These are phyloP conservation scores for Candida easanensis DNA, from an alignment of 805 yeast genomes.

Conservation along the genomic window DNA sequence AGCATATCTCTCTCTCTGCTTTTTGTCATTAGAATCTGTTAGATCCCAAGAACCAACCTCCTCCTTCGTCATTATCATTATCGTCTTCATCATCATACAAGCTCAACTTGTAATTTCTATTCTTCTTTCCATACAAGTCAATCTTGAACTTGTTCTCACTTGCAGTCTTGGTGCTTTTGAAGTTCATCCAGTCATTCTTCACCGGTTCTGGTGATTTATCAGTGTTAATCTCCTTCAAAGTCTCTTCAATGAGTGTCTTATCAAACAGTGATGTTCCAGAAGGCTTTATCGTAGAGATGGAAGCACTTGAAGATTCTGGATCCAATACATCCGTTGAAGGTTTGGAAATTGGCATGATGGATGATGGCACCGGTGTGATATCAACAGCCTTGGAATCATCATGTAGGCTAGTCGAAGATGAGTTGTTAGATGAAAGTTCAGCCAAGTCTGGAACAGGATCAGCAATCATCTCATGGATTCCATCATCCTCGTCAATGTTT, in stretches of 20 bases:
- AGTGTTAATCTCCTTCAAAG: constrained; percentile 17
- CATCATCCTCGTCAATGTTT: constrained; percentile 29
- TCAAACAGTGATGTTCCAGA: constrained; percentile 18
- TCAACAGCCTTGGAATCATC: constrained; percentile 4
- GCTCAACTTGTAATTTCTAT: constrained; percentile 21
- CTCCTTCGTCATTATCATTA: constrained; percentile 11
- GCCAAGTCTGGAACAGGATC: constrained; percentile 24
- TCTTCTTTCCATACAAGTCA: constrained; percentile 27
- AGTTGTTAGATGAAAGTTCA: constrained; percentile 26
- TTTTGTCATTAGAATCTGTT: constrained; percentile 16
- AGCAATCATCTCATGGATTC: constrained; percentile 8
- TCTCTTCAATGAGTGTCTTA: constrained; percentile 23
- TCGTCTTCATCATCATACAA: constrained; percentile 19
- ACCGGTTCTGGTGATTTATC: constrained; percentile 1
- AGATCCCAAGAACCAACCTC: constrained; percentile 27
- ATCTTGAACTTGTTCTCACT: constrained; percentile 21
- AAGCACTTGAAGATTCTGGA: neutral
- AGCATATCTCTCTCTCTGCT: neutral
- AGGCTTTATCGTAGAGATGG: constrained; percentile 6
- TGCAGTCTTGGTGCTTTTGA: neutral
- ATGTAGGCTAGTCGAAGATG: constrained; percentile 22
- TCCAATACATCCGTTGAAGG: neutral
- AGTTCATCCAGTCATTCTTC: constrained; percentile 5
- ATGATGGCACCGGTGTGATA: neutral
- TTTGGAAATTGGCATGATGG: neutral